Evolutionary conservation across 2,329 filamentous ascomycete species (phyloP).

Genomic region (Thelonectria olida): DNA sequence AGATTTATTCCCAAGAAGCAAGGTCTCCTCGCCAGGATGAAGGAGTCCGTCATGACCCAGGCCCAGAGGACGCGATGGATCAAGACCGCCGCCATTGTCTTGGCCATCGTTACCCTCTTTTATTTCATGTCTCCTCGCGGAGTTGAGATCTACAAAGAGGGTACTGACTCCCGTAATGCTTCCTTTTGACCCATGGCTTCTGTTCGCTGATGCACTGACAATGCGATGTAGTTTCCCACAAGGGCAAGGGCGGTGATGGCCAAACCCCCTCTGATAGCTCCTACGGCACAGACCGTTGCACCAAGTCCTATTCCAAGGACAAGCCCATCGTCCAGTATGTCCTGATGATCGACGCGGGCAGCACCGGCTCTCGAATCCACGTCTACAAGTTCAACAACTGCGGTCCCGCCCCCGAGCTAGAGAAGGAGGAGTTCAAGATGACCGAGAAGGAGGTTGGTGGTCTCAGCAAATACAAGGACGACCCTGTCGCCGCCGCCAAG

Average conservation of each 20-base stretch:
- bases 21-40: slow-evolving; percentile 63
- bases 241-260: slow-evolving; percentile 46
- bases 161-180: slow-evolving; percentile 39
- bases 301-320: slow-evolving; percentile 82
- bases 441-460: slow-evolving; percentile 86
- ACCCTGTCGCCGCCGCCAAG: slow-evolving; percentile 87
- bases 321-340: slow-evolving; percentile 98
- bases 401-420: slow-evolving; percentile 91
- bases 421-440: slow-evolving; percentile 92
- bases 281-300: slow-evolving; percentile 78
- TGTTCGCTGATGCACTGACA: slow-evolving; percentile 6
- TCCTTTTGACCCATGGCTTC: background rate
- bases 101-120: slow-evolving; percentile 68
- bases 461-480: slow-evolving; percentile 85
- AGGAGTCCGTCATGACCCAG: slow-evolving; percentile 69
- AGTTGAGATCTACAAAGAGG: slow-evolving; percentile 61
- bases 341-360: slow-evolving; percentile 98
- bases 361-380: slow-evolving; percentile 97
- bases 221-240: slow-evolving; percentile 35
- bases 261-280: slow-evolving; percentile 68
- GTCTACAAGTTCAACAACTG: slow-evolving; percentile 99
- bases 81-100: slow-evolving; percentile 70
- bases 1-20: slow-evolving; percentile 55
- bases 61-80: slow-evolving; percentile 72
- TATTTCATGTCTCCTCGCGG: slow-evolving; percentile 71